phyloP scores from a whole-genome alignment of 2,329 filamentous ascomycete genomes.

The Aspergillus tanneri region DNA sequence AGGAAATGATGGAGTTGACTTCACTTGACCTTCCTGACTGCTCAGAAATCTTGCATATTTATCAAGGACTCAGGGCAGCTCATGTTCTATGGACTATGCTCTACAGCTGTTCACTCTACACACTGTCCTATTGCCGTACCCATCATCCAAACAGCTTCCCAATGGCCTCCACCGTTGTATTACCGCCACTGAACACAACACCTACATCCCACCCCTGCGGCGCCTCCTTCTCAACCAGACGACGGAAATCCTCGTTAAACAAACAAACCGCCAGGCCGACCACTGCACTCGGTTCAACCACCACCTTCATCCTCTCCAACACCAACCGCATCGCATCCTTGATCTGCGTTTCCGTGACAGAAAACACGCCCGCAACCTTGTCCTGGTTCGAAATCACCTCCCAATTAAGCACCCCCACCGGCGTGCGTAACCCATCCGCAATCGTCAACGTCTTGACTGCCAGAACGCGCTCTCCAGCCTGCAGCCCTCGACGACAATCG shows the following conservation, averaged over 20 bases:
- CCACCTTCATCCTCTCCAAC: slow-evolving; percentile 82
- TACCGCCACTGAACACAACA: slow-evolving; percentile 62
- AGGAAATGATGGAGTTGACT: slow-evolving; percentile 25
- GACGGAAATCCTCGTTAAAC: slow-evolving; percentile 80
- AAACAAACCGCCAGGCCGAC: slow-evolving; percentile 81
- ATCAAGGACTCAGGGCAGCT: background rate
- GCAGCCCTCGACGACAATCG: slow-evolving; percentile 72
- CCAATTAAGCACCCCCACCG: slow-evolving; percentile 76
- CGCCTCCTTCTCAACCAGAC: slow-evolving; percentile 61
- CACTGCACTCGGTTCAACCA: slow-evolving; percentile 83
- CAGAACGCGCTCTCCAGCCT: slow-evolving; percentile 62
- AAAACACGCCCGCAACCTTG: slow-evolving; percentile 70
- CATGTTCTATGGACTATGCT: background rate
- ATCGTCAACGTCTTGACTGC: slow-evolving; percentile 75
- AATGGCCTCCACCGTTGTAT: slow-evolving; percentile 63
- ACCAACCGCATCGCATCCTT: slow-evolving; percentile 71
- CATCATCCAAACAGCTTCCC: slow-evolving; percentile 50
- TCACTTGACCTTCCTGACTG: too few species aligned
- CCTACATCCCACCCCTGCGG: slow-evolving; percentile 71
- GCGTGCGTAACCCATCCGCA: slow-evolving; percentile 84
- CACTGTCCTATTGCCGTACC: too few species aligned
- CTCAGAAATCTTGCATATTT: too few species aligned
- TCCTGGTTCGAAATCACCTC: slow-evolving; percentile 66
- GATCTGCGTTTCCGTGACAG: slow-evolving; percentile 81
- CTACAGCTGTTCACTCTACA: too few species aligned